These are phyloP conservation scores for Cladosporium sp. DNA, from an alignment of 2,329 filamentous ascomycete genomes.

Conservation along the genomic window DNA sequence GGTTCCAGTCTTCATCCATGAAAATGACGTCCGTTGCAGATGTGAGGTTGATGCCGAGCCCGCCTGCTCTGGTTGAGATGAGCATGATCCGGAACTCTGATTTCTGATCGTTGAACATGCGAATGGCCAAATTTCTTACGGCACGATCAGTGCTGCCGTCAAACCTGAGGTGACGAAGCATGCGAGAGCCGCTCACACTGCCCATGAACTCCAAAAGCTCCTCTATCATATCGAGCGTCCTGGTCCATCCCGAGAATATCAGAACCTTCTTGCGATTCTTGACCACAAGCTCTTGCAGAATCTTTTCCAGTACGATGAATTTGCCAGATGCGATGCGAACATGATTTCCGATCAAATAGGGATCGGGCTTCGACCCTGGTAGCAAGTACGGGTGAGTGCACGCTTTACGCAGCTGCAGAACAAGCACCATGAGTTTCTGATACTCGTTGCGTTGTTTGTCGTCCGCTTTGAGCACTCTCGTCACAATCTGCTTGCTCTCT, in stretches of 20 bases:
- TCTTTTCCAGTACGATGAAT: slow-evolving; percentile 56
- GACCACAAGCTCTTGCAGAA: slow-evolving; percentile 51
- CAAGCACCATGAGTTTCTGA: slow-evolving; percentile 52
- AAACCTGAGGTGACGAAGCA: slow-evolving; percentile 51
- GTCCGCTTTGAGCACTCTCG: slow-evolving; percentile 33
- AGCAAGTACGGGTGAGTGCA: slow-evolving; percentile 58
- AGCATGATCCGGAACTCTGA: slow-evolving; percentile 56
- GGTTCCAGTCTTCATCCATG: slow-evolving; percentile 58
- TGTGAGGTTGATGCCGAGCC: slow-evolving; percentile 57
- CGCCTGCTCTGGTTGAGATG: slow-evolving; percentile 54
- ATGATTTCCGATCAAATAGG: slow-evolving; percentile 49
- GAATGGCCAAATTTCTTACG: slow-evolving; percentile 53
- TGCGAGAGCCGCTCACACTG: slow-evolving; percentile 35
- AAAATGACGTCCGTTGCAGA: slow-evolving; percentile 58
- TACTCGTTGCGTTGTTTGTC: slow-evolving; percentile 28
- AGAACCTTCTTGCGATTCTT: slow-evolving; percentile 55
- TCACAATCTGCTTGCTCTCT: slow-evolving; percentile 46
- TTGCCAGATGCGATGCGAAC: slow-evolving; percentile 56
- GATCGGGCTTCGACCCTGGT: slow-evolving; percentile 46
- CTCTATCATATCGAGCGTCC: slow-evolving; percentile 53
- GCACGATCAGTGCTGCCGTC: slow-evolving; percentile 54
- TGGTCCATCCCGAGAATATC: slow-evolving; percentile 58
- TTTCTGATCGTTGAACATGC: slow-evolving; percentile 52
- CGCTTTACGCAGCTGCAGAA: slow-evolving; percentile 58
- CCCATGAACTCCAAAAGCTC: slow-evolving; percentile 51